A percentile compares a stretch with the other conserved stretches of the same genome.
Conservation (phyloP, 2,329 filamentous ascomycete genomes). For the Mariannaea sp. region DNA sequence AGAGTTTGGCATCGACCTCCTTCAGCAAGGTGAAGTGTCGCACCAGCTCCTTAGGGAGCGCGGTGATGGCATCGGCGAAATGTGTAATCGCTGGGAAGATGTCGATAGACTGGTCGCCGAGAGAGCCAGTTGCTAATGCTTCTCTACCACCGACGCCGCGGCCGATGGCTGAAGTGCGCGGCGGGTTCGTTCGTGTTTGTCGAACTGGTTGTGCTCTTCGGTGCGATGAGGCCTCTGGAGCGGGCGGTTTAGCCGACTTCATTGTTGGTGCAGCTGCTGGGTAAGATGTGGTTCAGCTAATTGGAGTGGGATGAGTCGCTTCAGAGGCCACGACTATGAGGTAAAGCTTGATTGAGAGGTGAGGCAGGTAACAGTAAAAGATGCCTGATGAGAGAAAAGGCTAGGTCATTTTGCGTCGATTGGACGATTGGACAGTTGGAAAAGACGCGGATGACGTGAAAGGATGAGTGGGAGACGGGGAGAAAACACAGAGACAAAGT, state of each 20-base stretch:
- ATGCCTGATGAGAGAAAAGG: conserved; percentile 23
- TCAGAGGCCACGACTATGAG: conserved; percentile 21
- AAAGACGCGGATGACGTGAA: conserved; percentile 26
- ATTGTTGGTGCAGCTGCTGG: conserved; percentile 48
- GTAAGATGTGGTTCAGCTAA: conserved; percentile 31
- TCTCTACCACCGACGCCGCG: conserved; percentile 53
- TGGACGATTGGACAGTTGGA: conserved; percentile 24
- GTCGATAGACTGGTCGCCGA: conserved; percentile 64
- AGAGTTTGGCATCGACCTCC: conserved; percentile 97
- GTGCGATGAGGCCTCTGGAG: conserved; percentile 52
- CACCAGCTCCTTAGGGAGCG: conserved; percentile 91
- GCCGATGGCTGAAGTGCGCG: conserved; percentile 56
- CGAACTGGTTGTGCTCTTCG: conserved; percentile 67
- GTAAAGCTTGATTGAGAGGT: conserved; percentile 2
- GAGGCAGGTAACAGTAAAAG: conserved; percentile 31
- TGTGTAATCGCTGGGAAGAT: conserved; percentile 70
- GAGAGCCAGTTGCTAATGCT: conserved; percentile 49
- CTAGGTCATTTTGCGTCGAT: conserved; percentile 35
- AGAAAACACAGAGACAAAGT: conserved; percentile 18
- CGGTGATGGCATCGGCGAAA: conserved; percentile 91
- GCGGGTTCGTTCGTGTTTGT: conserved; percentile 68
- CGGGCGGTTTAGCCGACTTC: conserved; percentile 59
- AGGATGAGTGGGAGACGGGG: conserved; percentile 31
- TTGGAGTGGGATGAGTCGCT: conserved; percentile 32
- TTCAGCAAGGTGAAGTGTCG: conserved; percentile 95